Base-by-base conservation (phyloP, 2,329 filamentous ascomycete species). In the Ophiostoma fasciatum region DNA sequence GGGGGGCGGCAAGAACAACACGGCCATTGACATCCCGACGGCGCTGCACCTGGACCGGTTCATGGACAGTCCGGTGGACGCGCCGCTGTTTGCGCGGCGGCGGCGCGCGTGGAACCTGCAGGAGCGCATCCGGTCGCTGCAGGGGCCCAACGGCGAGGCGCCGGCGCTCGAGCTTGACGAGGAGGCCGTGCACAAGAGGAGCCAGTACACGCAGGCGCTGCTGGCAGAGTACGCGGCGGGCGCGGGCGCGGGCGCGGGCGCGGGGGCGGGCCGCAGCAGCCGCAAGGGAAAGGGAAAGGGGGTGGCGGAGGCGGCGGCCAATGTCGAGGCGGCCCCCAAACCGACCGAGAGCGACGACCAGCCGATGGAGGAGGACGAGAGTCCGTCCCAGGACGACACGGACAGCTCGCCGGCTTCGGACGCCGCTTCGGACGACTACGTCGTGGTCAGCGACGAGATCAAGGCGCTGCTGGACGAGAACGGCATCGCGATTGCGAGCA, bases 11-110 rank as follows among this genome's bases (percentile, higher is more conserved):
- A 93, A 93, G 51, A 84, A 85, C 20, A 74, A 74, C 36, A 76
- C 85, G 42, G 74, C 82, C 10, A 71, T 98, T 11, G 66, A 74
- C 15, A 73, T 98, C n/a, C 76, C 79, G 5, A 78, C 90, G 45
- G 77, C 69, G 2, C 66, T 98, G 11, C 93, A 82, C 51, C 64
- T 98, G 36, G 90, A 96, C 56, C 73, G 87, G 20, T 98, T 93
- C 54, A 78, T 87, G 67, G 76, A 83, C 42, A 70, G 72, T 5
- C 62, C 67, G 1, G 62, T 66, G 5, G 65, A 73, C 28, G 71
- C 75, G 3, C 59, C 68, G 2, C 59, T 84, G 3, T 71, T 82
- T 51, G 60, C 66, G 29, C 64, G 71, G 29, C 74, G 84, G 20
- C 67, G 76, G 42, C 63, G 78, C 42, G 73, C 73, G 30, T 94